A percentile compares a stretch with the other conserved stretches of the same genome.
Evolutionary conservation across 2,329 filamentous ascomycete species (phyloP).

Genomic region (Alternaria infectoria): DNA sequence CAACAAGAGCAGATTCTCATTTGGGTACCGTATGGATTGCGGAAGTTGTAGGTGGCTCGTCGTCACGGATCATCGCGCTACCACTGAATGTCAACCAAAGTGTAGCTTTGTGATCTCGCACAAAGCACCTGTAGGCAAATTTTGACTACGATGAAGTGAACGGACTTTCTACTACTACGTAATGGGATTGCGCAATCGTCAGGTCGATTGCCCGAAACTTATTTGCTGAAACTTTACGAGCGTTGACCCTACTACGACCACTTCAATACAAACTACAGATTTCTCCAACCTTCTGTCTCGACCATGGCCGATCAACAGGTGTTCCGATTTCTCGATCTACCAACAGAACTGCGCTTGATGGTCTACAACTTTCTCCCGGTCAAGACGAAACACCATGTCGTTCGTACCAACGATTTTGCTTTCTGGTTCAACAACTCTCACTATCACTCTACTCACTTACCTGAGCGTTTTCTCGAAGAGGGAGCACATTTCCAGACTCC

Average conservation of each 20-base stretch:
- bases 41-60: not conserved
- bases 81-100: not conserved
- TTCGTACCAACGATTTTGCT: not conserved
- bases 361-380: not conserved
- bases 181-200: not conserved
- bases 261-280: not conserved
- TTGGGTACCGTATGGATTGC: not conserved
- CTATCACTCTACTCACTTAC: not conserved
- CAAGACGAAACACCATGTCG: not conserved
- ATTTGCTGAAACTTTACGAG: not conserved
- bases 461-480: not conserved
- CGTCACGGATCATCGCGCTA: not conserved
- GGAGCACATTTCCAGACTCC: not conserved
- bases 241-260: not conserved
- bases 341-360: not conserved
- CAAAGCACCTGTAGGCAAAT: not conserved
- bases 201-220: not conserved
- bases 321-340: not conserved
- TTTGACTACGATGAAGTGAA: not conserved
- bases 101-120: not conserved
- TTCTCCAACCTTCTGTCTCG: not conserved
- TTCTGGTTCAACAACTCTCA: not conserved
- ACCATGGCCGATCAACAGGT: not conserved
- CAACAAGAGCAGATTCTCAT: not conserved
- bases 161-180: too few relatives aligned